phyloP scores from a whole-genome alignment of 805 yeast species.

The Tetrapisispora nanseiensis region DNA sequence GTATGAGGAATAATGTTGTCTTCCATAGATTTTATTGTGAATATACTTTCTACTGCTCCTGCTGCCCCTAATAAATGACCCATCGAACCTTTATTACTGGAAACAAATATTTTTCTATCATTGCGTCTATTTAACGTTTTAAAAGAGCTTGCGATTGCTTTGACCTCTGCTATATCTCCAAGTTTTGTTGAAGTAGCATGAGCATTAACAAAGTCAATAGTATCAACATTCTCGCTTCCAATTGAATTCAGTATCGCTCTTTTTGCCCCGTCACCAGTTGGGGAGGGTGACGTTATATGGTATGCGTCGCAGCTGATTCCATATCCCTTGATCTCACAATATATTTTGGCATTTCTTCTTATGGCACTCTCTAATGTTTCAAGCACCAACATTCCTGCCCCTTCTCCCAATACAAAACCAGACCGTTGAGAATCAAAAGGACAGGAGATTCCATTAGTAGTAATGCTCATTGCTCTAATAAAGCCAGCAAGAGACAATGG shows the following conservation, averaged over 20 bases:
- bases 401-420: conserved; percentile 93
- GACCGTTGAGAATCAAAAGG: conserved; percentile 75
- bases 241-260: conserved; percentile 77
- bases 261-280: conserved; percentile 74
- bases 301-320: conserved; percentile 88
- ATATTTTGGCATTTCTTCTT: conserved; percentile 52
- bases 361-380: conserved; percentile 73
- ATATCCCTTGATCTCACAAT: conserved; percentile 78
- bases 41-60: conserved; percentile 85
- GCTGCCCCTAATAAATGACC: conserved; percentile 96
- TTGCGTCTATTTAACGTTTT: conserved; percentile 18
- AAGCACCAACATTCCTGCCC: conserved; percentile 70
- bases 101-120: conserved; percentile 36
- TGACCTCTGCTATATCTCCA: conserved; percentile 84
- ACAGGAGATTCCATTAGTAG: conserved; percentile 56
- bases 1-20: conserved; percentile 66
- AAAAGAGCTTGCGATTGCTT: conserved; percentile 44
- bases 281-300: conserved; percentile 87
- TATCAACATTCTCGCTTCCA: conserved; percentile 33
- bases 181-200: conserved; percentile 90
- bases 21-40: conserved; percentile 58
- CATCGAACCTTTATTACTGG: conserved; percentile 84
- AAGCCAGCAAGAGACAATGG: conserved; percentile 87
- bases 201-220: conserved; percentile 78
- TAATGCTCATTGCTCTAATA: conserved; percentile 77